Base-by-base conservation (phyloP, 257 asterid genomes). In the Solanum phureja region DNA sequence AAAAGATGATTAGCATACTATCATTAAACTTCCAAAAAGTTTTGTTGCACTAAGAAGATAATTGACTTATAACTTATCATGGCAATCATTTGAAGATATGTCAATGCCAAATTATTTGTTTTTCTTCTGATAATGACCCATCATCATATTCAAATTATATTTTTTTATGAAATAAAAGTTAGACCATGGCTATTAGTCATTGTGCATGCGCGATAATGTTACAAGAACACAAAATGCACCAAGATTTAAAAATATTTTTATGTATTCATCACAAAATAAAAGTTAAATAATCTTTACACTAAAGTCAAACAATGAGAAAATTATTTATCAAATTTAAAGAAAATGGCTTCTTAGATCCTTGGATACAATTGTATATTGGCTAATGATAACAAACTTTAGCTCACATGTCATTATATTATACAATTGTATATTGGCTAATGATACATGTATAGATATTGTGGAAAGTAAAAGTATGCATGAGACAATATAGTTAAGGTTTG, bases 21-120 rank as follows among this genome's bases (percentile, higher is more conserved):
- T 82, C 85, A 82, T 62, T 82, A 49, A 82, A 82, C 85, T 29
- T 49, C 44, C 18, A 82, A 82, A 81, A 82, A 16, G 40, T 18
- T 56, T 18, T 29, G 24, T 82, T 10, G 85, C 85, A 82, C 85
- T 82, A 14, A 82, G 69, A 82, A 60, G 24, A 64, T 64, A 84
- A 68, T 84, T 58, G 87, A 84, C 87, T 42, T 84, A 58, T 42
- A 64, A 84, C 31, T 40, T 34, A 84, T 35, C 77, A 68, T 84
- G 27, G 21, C 79, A 84, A 84, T 84, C 87, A 84, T 84, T 84
- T 60, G 87, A n/a, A 68, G 83, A 37, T 74, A 74, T 21, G 83
- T 37, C 69, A 81, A 81, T 49, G 29, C 40, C 62, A 84, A 84
- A 84, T 35, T 42, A 84, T 84, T 68, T 64, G 33, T 49, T 81